phyloP scores from a whole-genome alignment of 2,329 filamentous ascomycete genomes.

The Colletotrichum tropicale region DNA sequence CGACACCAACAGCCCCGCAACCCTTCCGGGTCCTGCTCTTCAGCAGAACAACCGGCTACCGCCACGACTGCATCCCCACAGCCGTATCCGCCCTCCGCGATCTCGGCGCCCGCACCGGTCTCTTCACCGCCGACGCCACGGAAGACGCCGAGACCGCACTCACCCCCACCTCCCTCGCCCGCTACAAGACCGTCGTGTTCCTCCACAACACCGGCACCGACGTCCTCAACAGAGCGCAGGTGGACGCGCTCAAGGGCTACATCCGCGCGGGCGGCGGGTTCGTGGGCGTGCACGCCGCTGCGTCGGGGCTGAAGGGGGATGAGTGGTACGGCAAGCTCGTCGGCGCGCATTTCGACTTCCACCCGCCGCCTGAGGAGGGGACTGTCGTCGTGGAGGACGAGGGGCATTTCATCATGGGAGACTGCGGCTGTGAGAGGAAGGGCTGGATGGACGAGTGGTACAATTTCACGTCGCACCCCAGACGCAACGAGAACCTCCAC shows the following conservation, averaged over 20 bases:
- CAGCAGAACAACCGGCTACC: slow-evolving; percentile 40
- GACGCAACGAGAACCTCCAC: slow-evolving; percentile 27
- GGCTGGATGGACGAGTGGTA: slow-evolving; percentile 49
- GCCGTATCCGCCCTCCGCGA: slow-evolving; percentile 34
- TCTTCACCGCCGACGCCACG: slow-evolving; percentile 36
- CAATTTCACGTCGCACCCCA: slow-evolving; percentile 39
- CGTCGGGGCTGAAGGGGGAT: slow-evolving; percentile 33
- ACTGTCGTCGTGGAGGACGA: slow-evolving; percentile 32
- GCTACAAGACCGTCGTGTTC: slow-evolving; percentile 40
- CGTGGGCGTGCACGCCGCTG: slow-evolving; percentile 45
- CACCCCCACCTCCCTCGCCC: slow-evolving; percentile 29
- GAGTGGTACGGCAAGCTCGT: slow-evolving; percentile 42
- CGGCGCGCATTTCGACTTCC: slow-evolving; percentile 40
- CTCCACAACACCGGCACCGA: slow-evolving; percentile 40
- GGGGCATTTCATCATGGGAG: slow-evolving; percentile 31
- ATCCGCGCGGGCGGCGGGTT: slow-evolving; percentile 39
- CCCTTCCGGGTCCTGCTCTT: slow-evolving; percentile 40
- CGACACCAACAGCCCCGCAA: not conserved
- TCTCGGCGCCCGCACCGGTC: slow-evolving; percentile 27
- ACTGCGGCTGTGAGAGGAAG: not conserved
- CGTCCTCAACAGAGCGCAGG: slow-evolving; percentile 35
- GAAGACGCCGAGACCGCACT: slow-evolving; percentile 39
- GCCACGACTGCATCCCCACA: slow-evolving; percentile 43
- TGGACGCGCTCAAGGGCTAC: slow-evolving; percentile 35
- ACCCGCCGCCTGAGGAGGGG: slow-evolving; percentile 40